Evolutionary conservation across 2,329 filamentous ascomycete species (phyloP).

Genomic region (Aspergillus sp.): DNA sequence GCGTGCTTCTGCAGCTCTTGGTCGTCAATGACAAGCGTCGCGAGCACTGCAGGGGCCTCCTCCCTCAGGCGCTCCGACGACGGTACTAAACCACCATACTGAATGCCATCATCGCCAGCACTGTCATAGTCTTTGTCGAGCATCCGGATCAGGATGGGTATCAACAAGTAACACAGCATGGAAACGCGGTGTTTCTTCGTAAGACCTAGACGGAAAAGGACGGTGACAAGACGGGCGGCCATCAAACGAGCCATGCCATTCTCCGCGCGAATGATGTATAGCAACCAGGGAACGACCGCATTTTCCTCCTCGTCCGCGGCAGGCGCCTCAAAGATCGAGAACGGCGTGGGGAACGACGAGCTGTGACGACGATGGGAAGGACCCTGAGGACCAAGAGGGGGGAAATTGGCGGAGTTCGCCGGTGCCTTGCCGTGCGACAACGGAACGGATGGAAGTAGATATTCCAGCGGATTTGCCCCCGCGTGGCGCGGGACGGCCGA

Average conservation of each 20-base stretch:
- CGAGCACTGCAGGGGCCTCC: slow-evolving; percentile 71
- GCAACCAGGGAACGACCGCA: slow-evolving; percentile 70
- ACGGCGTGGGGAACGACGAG: slow-evolving; percentile 35
- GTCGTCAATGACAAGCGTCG: slow-evolving; percentile 75
- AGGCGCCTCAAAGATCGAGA: slow-evolving; percentile 36
- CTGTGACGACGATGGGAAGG: slow-evolving; percentile 34
- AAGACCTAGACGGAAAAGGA: slow-evolving; percentile 67
- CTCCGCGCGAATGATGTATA: slow-evolving; percentile 61
- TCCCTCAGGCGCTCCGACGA: slow-evolving; percentile 60
- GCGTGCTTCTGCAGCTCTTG: slow-evolving; percentile 78
- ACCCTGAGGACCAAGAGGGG: slow-evolving; percentile 50
- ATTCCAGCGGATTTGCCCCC: slow-evolving; percentile 61
- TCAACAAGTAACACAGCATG: slow-evolving; percentile 64
- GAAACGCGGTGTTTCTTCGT: slow-evolving; percentile 63
- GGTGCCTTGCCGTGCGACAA: slow-evolving; percentile 31
- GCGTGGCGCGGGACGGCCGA: slow-evolving; percentile 47
- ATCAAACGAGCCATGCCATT: slow-evolving; percentile 62
- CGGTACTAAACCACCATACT: slow-evolving; percentile 38
- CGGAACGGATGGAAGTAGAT: slow-evolving; percentile 57
- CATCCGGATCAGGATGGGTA: slow-evolving; percentile 68
- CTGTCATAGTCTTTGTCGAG: slow-evolving; percentile 55
- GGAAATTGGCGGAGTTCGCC: slow-evolving; percentile 47
- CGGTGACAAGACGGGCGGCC: slow-evolving; percentile 67
- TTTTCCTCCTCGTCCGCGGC: slow-evolving; percentile 64
- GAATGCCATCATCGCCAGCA: slow-evolving; percentile 38